Evolutionary conservation across 192 early-diverging fungal species (phyloP), one percentile per base, ranked within the genome.

Genomic region (Chytriomyces sp.): DNA sequence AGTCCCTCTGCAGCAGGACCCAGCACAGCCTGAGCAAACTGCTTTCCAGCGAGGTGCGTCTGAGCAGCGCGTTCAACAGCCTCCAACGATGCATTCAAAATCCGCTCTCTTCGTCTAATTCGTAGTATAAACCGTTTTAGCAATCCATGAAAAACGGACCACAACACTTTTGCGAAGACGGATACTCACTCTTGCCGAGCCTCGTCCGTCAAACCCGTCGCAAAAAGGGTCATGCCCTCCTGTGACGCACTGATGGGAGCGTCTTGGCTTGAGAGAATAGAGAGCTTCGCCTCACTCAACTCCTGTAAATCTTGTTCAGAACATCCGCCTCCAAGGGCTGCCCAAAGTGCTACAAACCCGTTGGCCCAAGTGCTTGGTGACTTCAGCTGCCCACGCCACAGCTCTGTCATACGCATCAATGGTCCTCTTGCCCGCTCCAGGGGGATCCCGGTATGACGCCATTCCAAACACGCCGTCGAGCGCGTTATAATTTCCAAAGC

Each of bases 371-470:
- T 79, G 34, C 56, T 76, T 60, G 10, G 64, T 58, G 28, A 84
- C 59, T 2, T 89, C 67, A 5, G 70, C 38, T 0, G 89, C 85
- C 94, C 94, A 96, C 26, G 86, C 79, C 10, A 91, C 73, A 2
- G 88, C 84, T 22, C 79, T 66, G 36, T 72, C 64, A 68, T 90
- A 98, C 0, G 91, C 91, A 8, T 86, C 77, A 4, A 96, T 62
- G 0, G 96, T 94, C 60, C 88, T 81, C 44, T 88, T 63, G 1
- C 90, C 84, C 36, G 83, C 85, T 10, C 75, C 67, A 26, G 77
- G 67, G 17, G 96, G 96, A 74, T 98, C 96, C 39, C 96, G 90
- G 84, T 98, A 98, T 32, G 95, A 95, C 68, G 82, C 94, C 80
- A 97, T 92, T 2, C 90, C 90, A 68, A 97, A 91, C 12, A 93